Evolutionary conservation across 257 asterid genomes (phyloP), one percentile per base, ranked within the genome.

Genomic region (Capsicum baccatum): DNA sequence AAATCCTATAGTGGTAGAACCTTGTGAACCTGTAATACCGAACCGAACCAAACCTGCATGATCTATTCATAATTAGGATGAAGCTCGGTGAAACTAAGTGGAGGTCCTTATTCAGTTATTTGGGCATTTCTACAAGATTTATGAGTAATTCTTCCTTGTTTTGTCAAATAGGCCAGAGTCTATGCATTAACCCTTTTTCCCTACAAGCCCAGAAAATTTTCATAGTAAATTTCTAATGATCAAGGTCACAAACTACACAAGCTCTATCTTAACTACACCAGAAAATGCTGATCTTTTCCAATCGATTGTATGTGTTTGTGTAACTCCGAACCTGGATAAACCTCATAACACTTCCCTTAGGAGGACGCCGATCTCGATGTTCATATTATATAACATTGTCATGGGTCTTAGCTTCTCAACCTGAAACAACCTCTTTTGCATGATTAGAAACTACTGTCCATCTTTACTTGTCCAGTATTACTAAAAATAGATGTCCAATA

Each of bases 241-340:
- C 26, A 26, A n/a, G n/a, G n/a, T n/a, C n/a, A 67, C 74, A 67
- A 67, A 67, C 74, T 67, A 67, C 44, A 21, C 74, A 67, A 35
- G 16, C 10, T 66, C 73, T 47, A 66, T 33, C 17, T 12, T 35
- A 66, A 66, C n/a, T 66, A 33, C 48, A 26, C 26, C 26, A 26
- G 26, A 26, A 26, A 26, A 26, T 26, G 0, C 26, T 66, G 2
- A 19, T 35, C 48, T 35, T 66, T 67, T 35, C 74, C 10, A 12
- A 35, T 67, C 48, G 48, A 9, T 35, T 37, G 74, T 35, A 15
- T 26, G 35, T 44, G 7, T 19, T 3, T 11, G 21, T 6, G 9
- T 6, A 17, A 70, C 37, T 70, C 35, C 15, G 13, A 44, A 17
- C 57, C 57, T 70, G 48, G 42, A 11, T 19, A 48, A 48, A 19